These are phyloP conservation scores for Clausena lansium DNA, from an alignment of 345 rosid species.

Conservation along the genomic window DNA sequence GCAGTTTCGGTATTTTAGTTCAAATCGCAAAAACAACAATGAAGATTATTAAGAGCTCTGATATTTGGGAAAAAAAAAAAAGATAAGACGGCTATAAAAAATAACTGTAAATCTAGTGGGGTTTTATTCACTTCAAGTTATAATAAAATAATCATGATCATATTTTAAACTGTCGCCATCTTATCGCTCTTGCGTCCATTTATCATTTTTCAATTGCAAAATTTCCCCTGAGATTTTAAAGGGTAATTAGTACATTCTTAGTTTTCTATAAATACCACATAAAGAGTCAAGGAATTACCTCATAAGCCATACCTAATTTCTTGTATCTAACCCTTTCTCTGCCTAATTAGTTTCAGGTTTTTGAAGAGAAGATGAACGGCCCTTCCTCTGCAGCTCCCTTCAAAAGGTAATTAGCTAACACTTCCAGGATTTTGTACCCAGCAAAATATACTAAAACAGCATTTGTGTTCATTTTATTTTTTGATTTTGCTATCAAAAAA, in stretches of 20 bases:
- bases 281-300: not conserved
- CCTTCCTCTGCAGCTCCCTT: not conserved
- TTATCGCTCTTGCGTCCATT: too few species aligned
- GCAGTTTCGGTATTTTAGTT: not conserved
- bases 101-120: too few species aligned
- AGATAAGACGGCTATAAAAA: too few species aligned
- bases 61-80: too few species aligned
- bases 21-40: not conserved
- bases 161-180: too few species aligned
- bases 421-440: not conserved
- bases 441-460: not conserved
- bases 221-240: not conserved
- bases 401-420: not conserved
- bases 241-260: not conserved
- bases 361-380: not conserved
- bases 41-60: too few species aligned
- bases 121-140: too few species aligned
- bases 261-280: not conserved
- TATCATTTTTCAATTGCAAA: too few species aligned
- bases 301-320: not conserved
- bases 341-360: not conserved
- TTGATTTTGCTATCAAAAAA: not conserved
- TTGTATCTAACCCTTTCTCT: not conserved
- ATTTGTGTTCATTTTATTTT: not conserved
- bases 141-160: too few species aligned